These are phyloP conservation scores for Trichoderma cornu-damae DNA, from an alignment of 2,329 filamentous ascomycete genomes.

Conservation along the genomic window DNA sequence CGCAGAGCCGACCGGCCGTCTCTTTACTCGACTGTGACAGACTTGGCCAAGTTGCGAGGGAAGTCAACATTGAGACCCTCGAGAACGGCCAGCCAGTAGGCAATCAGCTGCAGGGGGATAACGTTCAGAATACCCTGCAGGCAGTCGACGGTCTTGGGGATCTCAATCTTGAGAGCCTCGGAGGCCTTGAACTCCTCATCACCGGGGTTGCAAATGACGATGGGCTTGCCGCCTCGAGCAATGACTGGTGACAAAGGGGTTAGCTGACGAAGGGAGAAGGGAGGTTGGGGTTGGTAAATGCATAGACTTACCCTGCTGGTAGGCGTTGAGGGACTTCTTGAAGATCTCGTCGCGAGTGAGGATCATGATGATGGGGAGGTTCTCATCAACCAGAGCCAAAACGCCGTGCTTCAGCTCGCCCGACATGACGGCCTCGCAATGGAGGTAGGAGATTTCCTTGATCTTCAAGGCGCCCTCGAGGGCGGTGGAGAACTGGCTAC, in stretches of 20 bases:
- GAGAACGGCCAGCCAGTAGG: slow-evolving; percentile 96
- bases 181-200: slow-evolving; percentile 85
- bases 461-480: slow-evolving; percentile 98
- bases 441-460: slow-evolving; percentile 99
- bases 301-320: slow-evolving; percentile 76
- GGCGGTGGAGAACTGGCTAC: slow-evolving; percentile 93
- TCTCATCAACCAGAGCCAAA: slow-evolving; percentile 93
- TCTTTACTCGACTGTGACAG: slow-evolving; percentile 91
- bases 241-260: slow-evolving; percentile 58
- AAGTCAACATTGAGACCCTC: slow-evolving; percentile 98
- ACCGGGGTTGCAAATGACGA: slow-evolving; percentile 92
- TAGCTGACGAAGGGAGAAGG: slow-evolving; percentile 18
- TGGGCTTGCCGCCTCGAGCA: slow-evolving; percentile 90
- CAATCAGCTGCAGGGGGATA: slow-evolving; percentile 93
- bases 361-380: slow-evolving; percentile 99
- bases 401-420: slow-evolving; percentile 99
- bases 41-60: slow-evolving; percentile 97
- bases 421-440: slow-evolving; percentile 99
- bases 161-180: slow-evolving; percentile 94
- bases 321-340: slow-evolving; percentile 98
- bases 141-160: slow-evolving; percentile 90
- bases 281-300: too few species aligned
- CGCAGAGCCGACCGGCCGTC: slow-evolving; percentile 15
- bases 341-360: slow-evolving; percentile 94
- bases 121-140: slow-evolving; percentile 97